A percentile compares a stretch with the other conserved stretches of the same genome.
Conservation (phyloP, 106 monocot species). For the Triglochin maritima region DNA sequence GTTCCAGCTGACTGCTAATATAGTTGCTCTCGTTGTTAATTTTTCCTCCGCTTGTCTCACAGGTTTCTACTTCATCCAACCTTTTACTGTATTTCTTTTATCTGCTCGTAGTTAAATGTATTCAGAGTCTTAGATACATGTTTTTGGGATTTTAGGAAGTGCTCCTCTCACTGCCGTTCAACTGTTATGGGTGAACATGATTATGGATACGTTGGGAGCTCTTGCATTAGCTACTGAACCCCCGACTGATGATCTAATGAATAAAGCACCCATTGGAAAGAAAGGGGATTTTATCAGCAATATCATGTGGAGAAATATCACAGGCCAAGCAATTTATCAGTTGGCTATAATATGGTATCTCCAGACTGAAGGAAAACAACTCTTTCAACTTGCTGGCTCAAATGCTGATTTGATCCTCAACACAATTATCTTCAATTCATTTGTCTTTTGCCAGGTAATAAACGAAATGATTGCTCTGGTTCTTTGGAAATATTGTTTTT, state of each 20-base stretch:
- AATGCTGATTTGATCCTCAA: constrained; percentile 54
- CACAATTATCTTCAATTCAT: constrained; percentile 93
- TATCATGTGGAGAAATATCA: constrained; percentile 95
- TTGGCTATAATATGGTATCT: constrained; percentile 86
- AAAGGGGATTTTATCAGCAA: constrained; percentile 83
- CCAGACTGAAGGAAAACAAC: constrained; percentile 45
- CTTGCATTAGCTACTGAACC: constrained; percentile 95
- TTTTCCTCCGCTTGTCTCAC: constrained; percentile 91
- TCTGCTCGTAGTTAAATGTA: too few species aligned
- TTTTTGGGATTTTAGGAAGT: constrained; percentile 27
- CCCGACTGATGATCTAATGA: constrained; percentile 78
- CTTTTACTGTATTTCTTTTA: background rate
- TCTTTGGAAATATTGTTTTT: background rate
- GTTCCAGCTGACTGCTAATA: constrained; percentile 92
- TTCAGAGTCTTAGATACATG: background rate
- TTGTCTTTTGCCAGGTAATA: constrained; percentile 90
- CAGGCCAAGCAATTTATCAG: constrained; percentile 81
- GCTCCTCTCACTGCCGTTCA: constrained; percentile 96
- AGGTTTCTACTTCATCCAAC: constrained; percentile 22
- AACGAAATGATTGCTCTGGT: background rate
- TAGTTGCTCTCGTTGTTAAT: constrained; percentile 83
- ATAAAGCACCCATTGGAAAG: constrained; percentile 67
- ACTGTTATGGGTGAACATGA: constrained; percentile 98
- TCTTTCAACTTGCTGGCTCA: constrained; percentile 58
- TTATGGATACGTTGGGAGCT: constrained; percentile 96